Percentiles rank a stretch among this genome's conserved stretches.
Conservation (phyloP, 1,284 basidiomycete species). For the Rhizopogon hawkerae region DNA sequence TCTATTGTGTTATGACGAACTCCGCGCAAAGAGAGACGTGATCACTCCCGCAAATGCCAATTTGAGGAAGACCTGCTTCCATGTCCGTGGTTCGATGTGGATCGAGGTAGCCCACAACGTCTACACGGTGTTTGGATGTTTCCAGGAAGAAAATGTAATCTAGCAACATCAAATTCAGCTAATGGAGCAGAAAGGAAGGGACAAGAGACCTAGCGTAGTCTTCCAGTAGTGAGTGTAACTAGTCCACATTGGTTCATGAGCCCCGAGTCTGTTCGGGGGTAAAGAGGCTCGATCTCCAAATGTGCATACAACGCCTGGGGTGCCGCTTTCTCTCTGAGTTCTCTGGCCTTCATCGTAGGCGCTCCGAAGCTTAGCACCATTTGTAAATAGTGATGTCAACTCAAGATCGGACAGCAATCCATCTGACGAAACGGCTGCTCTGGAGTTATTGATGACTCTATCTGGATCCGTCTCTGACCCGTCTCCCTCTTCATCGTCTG, state of each 20-base stretch:
- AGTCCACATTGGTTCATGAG: constrained; percentile 71
- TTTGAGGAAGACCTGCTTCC: constrained; percentile 70
- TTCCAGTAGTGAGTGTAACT: constrained; percentile 80
- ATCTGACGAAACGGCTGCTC: constrained; percentile 53
- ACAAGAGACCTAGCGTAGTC: constrained; percentile 61
- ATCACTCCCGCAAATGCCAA: constrained; percentile 77
- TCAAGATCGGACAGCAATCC: constrained; percentile 64
- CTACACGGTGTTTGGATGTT: constrained; percentile 30
- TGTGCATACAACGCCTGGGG: constrained; percentile 26
- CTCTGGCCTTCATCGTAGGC: constrained; percentile 53
- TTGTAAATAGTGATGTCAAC: constrained; percentile 45
- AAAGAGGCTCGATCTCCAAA: constrained; percentile 44
- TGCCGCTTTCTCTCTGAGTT: constrained; percentile 14
- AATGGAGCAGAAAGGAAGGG: not conserved
- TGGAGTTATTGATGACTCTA: constrained; percentile 69
- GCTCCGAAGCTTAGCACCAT: constrained; percentile 38
- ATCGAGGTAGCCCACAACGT: constrained; percentile 54
- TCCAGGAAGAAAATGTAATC: constrained; percentile 82
- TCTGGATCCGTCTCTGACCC: constrained; percentile 53
- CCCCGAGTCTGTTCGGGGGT: constrained; percentile 36
- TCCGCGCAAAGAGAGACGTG: constrained; percentile 73
- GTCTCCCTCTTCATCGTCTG: constrained; percentile 38
- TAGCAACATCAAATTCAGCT: constrained; percentile 24
- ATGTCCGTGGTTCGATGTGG: constrained; percentile 61
- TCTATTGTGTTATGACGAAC: constrained; percentile 18